Conservation (phyloP, 768 basidiomycete genomes). For the Rhodosporidiobolus odoratus region DNA sequence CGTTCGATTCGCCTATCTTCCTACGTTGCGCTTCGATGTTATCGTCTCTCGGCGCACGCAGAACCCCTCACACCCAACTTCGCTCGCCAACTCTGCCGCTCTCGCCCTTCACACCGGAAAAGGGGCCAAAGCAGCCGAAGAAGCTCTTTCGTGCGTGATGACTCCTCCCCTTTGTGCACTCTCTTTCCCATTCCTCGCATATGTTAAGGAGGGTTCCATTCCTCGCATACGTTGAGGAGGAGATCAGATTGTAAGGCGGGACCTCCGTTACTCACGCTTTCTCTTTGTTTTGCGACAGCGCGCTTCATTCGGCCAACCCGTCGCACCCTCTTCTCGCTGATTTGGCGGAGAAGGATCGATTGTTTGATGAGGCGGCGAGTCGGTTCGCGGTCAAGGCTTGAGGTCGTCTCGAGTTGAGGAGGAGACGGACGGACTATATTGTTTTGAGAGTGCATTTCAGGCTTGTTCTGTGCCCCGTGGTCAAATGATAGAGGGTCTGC, state of each 20-base stretch:
- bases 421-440: not conserved
- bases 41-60: not conserved
- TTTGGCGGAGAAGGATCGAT: constrained; percentile 44
- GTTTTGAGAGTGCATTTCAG: no score
- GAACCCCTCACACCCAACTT: constrained; percentile 39
- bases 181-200: not conserved
- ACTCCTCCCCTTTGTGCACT: not conserved
- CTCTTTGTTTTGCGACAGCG: constrained; percentile 30
- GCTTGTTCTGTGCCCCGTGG: no score
- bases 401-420: not conserved
- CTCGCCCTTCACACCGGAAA: constrained; percentile 37
- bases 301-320: constrained; percentile 43
- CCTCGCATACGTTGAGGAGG: not conserved
- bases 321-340: constrained; percentile 47
- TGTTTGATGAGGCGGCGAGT: constrained; percentile 49
- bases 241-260: not conserved
- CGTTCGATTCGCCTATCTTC: not conserved
- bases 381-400: constrained; percentile 1
- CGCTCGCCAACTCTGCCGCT: constrained; percentile 39
- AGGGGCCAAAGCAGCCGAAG: constrained; percentile 15
- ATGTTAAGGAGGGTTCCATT: not conserved
- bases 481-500: no score
- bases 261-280: not conserved
- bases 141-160: constrained; percentile 24
- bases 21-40: not conserved